Base-by-base conservation (phyloP, 2,329 filamentous ascomycete species). In the Botryotinia calthae region DNA sequence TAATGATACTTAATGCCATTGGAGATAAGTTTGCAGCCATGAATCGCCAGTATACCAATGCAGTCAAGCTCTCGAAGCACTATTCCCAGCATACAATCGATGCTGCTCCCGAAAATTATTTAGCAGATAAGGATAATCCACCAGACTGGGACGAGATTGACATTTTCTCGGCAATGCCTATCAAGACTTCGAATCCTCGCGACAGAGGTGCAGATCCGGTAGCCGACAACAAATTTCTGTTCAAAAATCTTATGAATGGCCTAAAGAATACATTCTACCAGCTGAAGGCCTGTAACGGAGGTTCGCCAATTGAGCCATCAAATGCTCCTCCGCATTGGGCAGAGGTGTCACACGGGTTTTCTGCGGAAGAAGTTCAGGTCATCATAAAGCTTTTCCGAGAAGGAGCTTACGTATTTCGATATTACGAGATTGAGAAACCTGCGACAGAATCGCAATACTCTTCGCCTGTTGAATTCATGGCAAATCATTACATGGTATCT, bases 141-240 rank as follows among this genome's bases (percentile, higher is more conserved):
- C 96, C 96, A 0, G 94, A 97, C 75, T 99, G 96, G 94, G 97
- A 99, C 79, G 95, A 98, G 82, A 95, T 96, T 58, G 97, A 99
- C 82, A 98, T 99, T 65, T 99, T 98, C 83, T 93, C 89, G 62
- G 96, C 96, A 2, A 96, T 95, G 80, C 97, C 96, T 0, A 98
- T 99, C 83, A 98, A 97, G 83, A 96, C 94, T 0, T 93, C 93
- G 0, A 98, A 96, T 79, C 93, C 94, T 12, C 90, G 95, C 65
- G 96, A 99, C 76, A 88, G 95, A 74, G 94, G 92, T 72, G 91
- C 92, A 22, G 95, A 98, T 80, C 95, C 96, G 0, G 94, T 99
- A 25, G 90, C 90, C 4, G 97, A 99, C 82, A 99, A 99, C 85
- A 97, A 98, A 80, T 98, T 99, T 78, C 84, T 99, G 7, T 99